These are phyloP conservation scores for Coix lacrymajobi DNA, from an alignment of 176 grass and related monocot species.

Conservation along the genomic window DNA sequence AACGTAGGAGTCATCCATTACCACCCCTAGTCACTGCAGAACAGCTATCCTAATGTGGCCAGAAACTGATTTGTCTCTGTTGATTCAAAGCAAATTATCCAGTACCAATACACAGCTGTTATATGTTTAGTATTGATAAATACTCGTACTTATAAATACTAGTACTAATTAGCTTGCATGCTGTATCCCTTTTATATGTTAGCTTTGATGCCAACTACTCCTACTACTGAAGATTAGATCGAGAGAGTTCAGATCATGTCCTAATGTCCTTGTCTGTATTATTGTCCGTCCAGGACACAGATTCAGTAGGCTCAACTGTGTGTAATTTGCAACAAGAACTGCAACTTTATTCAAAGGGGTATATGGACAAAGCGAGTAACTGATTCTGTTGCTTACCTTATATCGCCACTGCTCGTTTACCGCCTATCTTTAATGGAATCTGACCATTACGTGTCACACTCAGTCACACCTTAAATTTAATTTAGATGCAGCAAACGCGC, in stretches of 20 bases:
- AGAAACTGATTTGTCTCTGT: background rate
- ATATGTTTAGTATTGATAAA: background rate
- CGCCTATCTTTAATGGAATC: slow-evolving; percentile 22
- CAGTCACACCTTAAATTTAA: background rate
- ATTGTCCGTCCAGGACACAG: slow-evolving; percentile 8
- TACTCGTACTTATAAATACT: background rate
- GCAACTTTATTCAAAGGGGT: background rate
- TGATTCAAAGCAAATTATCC: background rate
- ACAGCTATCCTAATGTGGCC: background rate
- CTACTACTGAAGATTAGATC: slow-evolving; percentile 3
- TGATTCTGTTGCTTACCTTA: background rate
- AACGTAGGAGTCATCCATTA: too few species aligned
- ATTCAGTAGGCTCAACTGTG: background rate
- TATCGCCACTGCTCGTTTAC: background rate
- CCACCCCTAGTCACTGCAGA: background rate
- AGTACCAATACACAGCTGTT: background rate
- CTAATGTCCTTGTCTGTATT: slow-evolving; percentile 12
- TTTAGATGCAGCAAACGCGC: background rate
- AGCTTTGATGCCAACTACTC: slow-evolving; percentile 27
- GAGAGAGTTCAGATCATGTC: background rate
- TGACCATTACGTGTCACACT: background rate
- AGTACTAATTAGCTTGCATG: background rate
- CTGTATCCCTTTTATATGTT: background rate
- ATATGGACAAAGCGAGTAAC: background rate
- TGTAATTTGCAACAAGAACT: background rate